phyloP scores from a whole-genome alignment of 495 filamentous ascomycete genomes.

The Talaromyces ruber region DNA sequence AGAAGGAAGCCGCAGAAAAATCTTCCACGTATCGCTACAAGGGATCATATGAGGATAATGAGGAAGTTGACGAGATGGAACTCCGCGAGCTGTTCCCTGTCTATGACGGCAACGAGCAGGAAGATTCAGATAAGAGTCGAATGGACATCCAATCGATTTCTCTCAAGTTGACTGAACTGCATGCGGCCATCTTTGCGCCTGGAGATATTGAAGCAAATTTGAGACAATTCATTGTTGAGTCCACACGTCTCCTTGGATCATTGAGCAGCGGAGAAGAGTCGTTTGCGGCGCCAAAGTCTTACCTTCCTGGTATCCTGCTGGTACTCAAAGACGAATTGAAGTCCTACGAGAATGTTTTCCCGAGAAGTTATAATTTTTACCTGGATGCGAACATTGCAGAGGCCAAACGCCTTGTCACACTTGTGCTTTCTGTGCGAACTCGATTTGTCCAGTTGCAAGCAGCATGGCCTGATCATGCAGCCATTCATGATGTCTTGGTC shows the following conservation, averaged over 20 bases:
- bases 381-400: constrained; percentile 67
- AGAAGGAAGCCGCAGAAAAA: constrained; percentile 60
- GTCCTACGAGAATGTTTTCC: constrained; percentile 16
- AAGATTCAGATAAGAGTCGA: constrained; percentile 16
- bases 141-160: constrained; percentile 38
- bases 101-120: constrained; percentile 45
- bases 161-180: constrained; percentile 41
- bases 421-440: constrained; percentile 56
- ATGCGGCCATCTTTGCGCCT: constrained; percentile 39
- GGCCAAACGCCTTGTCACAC: constrained; percentile 55
- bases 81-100: constrained; percentile 74
- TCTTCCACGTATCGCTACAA: constrained; percentile 72
- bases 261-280: constrained; percentile 24
- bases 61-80: constrained; percentile 69
- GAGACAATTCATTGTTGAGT: constrained; percentile 28
- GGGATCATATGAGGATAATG: constrained; percentile 62
- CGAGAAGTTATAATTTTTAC: constrained; percentile 76
- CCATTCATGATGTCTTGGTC: constrained; percentile 64
- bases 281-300: constrained; percentile 24
- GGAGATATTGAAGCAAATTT: constrained; percentile 20
- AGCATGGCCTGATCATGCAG: constrained; percentile 65
- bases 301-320: constrained; percentile 59
- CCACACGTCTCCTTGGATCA: constrained; percentile 28
- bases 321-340: constrained; percentile 51
- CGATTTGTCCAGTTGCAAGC: constrained; percentile 64